phyloP scores from a whole-genome alignment of 1,284 basidiomycete species.

The Sparassis latifolia region DNA sequence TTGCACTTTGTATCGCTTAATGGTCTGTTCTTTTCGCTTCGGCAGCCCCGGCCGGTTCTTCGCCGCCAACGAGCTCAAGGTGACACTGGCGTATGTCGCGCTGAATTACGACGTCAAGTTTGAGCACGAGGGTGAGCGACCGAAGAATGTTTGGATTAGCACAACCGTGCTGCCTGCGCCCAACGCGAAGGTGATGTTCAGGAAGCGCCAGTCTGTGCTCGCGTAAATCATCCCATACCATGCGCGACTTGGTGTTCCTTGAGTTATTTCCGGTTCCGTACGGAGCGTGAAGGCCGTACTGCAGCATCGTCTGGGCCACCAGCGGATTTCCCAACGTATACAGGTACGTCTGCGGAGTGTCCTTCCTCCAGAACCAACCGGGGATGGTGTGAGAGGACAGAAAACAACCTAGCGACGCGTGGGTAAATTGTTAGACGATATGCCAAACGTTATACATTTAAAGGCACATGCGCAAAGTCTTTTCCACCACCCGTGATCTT shows the following conservation, averaged over 20 bases:
- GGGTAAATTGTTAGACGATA: too few relatives aligned
- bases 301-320: slow-evolving; percentile 41
- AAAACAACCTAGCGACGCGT: slow-evolving; percentile 35
- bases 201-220: slow-evolving; percentile 8
- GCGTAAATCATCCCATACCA: too few relatives aligned
- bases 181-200: slow-evolving; percentile 14
- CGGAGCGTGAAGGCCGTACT: slow-evolving; percentile 32
- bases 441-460: too few relatives aligned
- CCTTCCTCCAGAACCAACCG: slow-evolving; percentile 28
- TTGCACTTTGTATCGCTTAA: too few relatives aligned
- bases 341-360: slow-evolving; percentile 28
- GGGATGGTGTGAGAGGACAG: slow-evolving; percentile 30
- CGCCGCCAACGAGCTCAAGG: slow-evolving; percentile 15
- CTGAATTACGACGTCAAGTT: slow-evolving; percentile 16
- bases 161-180: slow-evolving; percentile 10
- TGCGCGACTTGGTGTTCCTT: too few relatives aligned
- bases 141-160: slow-evolving; percentile 9
- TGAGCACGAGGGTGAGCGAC: slow-evolving; percentile 12
- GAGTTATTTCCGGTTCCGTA: too few relatives aligned
- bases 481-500: slow-evolving; percentile 24
- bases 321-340: slow-evolving; percentile 52
- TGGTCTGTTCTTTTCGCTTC: too few relatives aligned
- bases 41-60: slow-evolving; percentile 18
- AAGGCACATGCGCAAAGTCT: slow-evolving; percentile 38
- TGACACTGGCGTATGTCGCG: slow-evolving; percentile 14